These are phyloP conservation scores for Sphaerobolus stellatus DNA, from an alignment of 1,284 basidiomycete genomes.

Conservation along the genomic window DNA sequence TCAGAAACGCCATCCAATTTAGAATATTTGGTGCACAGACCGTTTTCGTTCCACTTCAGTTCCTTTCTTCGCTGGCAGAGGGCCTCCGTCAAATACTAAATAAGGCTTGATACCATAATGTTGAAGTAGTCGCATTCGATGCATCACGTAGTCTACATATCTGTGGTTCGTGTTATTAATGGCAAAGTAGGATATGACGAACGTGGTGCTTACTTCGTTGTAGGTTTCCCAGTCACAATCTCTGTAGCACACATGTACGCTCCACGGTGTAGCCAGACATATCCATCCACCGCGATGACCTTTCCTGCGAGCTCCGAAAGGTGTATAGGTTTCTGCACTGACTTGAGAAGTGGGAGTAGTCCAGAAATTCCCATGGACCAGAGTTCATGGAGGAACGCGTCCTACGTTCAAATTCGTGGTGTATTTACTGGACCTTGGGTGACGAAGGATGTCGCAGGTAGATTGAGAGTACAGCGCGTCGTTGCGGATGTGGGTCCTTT, in stretches of 20 bases:
- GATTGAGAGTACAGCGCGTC: no score
- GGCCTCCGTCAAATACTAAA: slow-evolving; percentile 96
- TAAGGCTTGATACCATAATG: slow-evolving; percentile 87
- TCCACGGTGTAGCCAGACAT: slow-evolving; percentile 98
- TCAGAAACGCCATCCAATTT: background rate
- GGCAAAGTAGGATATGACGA: background rate
- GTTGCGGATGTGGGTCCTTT: no score
- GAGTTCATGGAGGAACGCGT: background rate
- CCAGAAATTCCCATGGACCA: slow-evolving; percentile 86
- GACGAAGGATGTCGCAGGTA: no score
- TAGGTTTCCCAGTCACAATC: slow-evolving; percentile 80
- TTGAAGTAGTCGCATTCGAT: slow-evolving; percentile 81
- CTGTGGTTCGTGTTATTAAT: slow-evolving; percentile 38
- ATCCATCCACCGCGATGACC: slow-evolving; percentile 82
- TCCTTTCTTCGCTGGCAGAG: slow-evolving; percentile 88
- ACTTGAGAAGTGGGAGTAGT: slow-evolving; percentile 89
- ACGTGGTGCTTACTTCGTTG: slow-evolving; percentile 69
- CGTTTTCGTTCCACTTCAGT: slow-evolving; percentile 83
- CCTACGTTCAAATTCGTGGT: no score
- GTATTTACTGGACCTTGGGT: no score
- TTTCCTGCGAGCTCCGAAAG: slow-evolving; percentile 82
- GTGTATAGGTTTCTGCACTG: slow-evolving; percentile 78
- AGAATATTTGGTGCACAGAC: slow-evolving; percentile 26
- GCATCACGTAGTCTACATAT: slow-evolving; percentile 97
- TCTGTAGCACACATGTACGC: slow-evolving; percentile 91